Evolutionary conservation across 176 grass and related monocot genomes (phyloP), one percentile per base, ranked within the genome.

Genomic region (Carex littledalei): DNA sequence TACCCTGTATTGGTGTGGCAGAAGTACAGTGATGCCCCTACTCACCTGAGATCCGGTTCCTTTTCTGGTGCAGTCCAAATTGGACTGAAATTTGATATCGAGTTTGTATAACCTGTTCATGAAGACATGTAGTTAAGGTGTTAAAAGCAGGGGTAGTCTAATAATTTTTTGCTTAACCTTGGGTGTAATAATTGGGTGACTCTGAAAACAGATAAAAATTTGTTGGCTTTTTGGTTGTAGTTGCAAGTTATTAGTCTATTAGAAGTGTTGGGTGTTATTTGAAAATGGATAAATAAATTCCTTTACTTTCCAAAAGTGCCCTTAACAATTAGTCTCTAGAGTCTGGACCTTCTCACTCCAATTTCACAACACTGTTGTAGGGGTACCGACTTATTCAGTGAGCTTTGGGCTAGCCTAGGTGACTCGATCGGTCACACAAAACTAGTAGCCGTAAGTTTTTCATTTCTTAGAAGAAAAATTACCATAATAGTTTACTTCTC

Each of bases 371-470:
- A 87, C 63, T 87, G 56, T 63, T 91, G 17, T 91, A 94, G 95
- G 88, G 81, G 63, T 84, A 94, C 85, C 34, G 83, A 89, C 86
- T 86, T 91, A 84, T 98, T 98, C 86, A 93, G 22, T 86, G 82
- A 85, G 47, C 89, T 98, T 63, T 98, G 92, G 95, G 83, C 70
- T 86, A 94, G 58, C 86, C 69, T 93, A 87, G 87, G 73, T 29
- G 88, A 87, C 41, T 94, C 95, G 13, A 78, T 94, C 37, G 80
- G 84, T 52, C 85, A 90, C 81, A 89, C 90, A 83, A 94, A 93
- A 63, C 81, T 98, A 83, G 86, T 92, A 8, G 92, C 91, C 50
- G 95, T 98, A 93, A 91, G 92, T 86, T 87, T 49, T 47, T 26
- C 10, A 61, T 69, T 87, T 75, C 5, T n/a, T 83, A 67, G 68